Evolutionary conservation across 805 yeast genomes (phyloP), one percentile per base, ranked within the genome.

Genomic region (Candida awuae): DNA sequence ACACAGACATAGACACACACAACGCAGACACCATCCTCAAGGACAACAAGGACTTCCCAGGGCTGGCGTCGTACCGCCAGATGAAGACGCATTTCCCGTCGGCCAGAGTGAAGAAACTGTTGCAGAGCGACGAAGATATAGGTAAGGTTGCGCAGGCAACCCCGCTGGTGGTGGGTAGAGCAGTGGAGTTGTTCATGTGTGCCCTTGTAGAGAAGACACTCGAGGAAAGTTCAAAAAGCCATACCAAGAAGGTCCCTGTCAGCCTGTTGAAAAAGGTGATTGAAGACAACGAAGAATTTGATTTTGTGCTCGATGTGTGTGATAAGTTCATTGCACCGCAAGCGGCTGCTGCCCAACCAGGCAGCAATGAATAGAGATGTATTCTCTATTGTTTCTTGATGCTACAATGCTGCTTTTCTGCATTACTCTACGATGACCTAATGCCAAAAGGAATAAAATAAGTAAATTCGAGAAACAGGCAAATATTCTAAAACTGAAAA

Each of bases 111-210:
- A 92, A 92, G 67, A 85, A 92, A 53, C 76, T 92, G 43, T 90
- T 92, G 96, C 98, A 92, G 57, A 80, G 94, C 21, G 99, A 92
- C 61, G 98, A 92, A 47, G 99, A 92, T 47, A 88, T 92, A 32
- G 99, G 99, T 3, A 92, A 92, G 57, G 97, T 92, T 5, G 96
- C 98, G 4, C 97, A 88, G 56, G 97, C 96, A 2, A 94, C 99
- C 2, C 99, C 99, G 0, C 83, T 90, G n/a, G 90, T 90, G 14
- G 95, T 92, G 8, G 97, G 97, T 7, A 74, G 96, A 46, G 95
- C 98, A 0, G 67, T 92, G 37, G 97, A 92, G 63, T 73, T 86
- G 44, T 92, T 92, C 58, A 76, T 92, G 72, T 85, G 94, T 36
- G 77, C 92, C 39, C 68, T 92, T 40, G 94, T 92, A 35, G 88